Conservation (phyloP, 2,329 filamentous ascomycete species). For the Aspergillus ibericus region DNA sequence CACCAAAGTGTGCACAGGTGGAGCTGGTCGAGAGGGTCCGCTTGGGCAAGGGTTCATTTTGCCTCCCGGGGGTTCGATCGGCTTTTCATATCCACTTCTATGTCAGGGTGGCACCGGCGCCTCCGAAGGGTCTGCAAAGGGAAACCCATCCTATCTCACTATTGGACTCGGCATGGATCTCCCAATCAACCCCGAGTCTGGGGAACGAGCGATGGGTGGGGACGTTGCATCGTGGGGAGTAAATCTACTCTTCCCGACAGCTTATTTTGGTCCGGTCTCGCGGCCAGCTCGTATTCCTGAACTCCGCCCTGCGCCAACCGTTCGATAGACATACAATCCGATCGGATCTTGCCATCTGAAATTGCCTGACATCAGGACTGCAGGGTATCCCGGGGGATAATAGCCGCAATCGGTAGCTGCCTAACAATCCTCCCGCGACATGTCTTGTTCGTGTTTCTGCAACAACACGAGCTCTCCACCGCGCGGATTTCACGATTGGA, state of each 20-base stretch:
- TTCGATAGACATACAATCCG: neutral
- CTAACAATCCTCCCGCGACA: neutral
- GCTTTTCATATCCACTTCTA: neutral
- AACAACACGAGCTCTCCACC: neutral
- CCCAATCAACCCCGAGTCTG: neutral
- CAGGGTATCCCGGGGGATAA: too few relatives aligned
- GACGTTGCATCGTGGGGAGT: neutral
- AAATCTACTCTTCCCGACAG: neutral
- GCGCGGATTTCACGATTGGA: neutral
- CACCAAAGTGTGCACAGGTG: neutral
- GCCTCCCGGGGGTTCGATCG: neutral
- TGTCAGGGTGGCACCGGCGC: neutral
- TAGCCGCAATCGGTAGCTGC: neutral
- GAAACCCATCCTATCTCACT: neutral
- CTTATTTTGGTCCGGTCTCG: neutral
- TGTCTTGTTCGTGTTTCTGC: neutral
- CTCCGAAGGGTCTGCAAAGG: neutral
- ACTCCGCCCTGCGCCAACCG: neutral
- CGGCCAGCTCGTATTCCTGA: neutral
- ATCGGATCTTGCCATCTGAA: neutral
- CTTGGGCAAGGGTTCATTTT: neutral
- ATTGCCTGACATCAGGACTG: neutral
- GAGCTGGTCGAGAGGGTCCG: neutral
- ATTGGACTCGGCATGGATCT: neutral
- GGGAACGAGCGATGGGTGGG: neutral